A percentile compares a stretch with the other conserved stretches of the same genome.
phyloP scores from a whole-genome alignment of 2,329 filamentous ascomycete species.

The Cercospora canescens region DNA sequence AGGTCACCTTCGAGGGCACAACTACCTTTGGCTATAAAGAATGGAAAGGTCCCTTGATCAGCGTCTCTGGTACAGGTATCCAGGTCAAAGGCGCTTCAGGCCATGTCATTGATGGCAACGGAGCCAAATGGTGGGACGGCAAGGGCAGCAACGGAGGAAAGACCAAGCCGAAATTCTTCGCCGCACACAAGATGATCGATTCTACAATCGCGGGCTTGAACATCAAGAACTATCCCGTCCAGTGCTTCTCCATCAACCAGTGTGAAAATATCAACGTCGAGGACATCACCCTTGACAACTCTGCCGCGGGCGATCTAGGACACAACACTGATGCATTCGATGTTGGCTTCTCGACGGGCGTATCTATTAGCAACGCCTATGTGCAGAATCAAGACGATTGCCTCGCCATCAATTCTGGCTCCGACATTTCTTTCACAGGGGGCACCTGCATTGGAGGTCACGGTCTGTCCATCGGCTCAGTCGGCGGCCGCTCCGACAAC shows the following conservation, averaged over 20 bases:
- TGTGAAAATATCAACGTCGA: conserved; percentile 38
- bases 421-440: conserved; percentile 29
- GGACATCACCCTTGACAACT: conserved; percentile 43
- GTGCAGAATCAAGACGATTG: conserved; percentile 40
- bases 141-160: conserved; percentile 50
- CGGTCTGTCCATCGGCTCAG: conserved; percentile 39
- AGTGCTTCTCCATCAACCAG: conserved; percentile 41
- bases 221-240: conserved; percentile 45
- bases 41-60: conserved; percentile 65
- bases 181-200: conserved; percentile 41
- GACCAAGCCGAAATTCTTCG: conserved; percentile 44
- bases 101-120: conserved; percentile 52
- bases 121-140: conserved; percentile 46
- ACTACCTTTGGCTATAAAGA: conserved; percentile 68
- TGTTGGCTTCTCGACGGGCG: conserved; percentile 33
- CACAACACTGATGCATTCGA: conserved; percentile 43
- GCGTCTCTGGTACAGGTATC: conserved; percentile 59
- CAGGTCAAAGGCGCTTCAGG: conserved; percentile 55
- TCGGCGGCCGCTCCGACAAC: conserved; percentile 56
- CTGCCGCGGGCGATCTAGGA: conserved; percentile 40
- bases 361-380: conserved; percentile 30
- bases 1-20: conserved; percentile 63
- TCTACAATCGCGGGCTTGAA: conserved; percentile 41
- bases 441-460: conserved; percentile 30
- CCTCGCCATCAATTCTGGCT: conserved; percentile 33